These are phyloP conservation scores for Chalciporus piperatus DNA, from an alignment of 768 basidiomycete species.

Conservation along the genomic window DNA sequence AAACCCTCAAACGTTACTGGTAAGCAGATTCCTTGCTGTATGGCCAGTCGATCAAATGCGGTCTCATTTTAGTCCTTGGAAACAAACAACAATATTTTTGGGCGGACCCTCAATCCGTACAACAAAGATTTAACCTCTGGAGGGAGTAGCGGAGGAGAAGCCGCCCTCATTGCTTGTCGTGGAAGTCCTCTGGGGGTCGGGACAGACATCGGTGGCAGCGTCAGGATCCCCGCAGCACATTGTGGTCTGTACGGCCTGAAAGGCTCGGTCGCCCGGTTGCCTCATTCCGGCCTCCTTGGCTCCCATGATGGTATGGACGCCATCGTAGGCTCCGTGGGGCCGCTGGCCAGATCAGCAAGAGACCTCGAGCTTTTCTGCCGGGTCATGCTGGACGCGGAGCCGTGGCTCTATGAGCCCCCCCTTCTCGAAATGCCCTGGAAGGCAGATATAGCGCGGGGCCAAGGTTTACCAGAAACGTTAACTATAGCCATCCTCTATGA, in stretches of 20 bases:
- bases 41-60: background rate
- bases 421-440: conserved; percentile 51
- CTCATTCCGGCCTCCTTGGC: conserved; percentile 48
- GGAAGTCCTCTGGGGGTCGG: conserved; percentile 43
- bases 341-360: conserved; percentile 45
- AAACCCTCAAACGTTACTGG: conserved; percentile 48
- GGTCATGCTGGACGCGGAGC: conserved; percentile 44
- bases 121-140: conserved; percentile 43
- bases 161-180: conserved; percentile 42
- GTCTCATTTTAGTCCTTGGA: conserved; percentile 43
- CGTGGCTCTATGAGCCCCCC: conserved; percentile 47
- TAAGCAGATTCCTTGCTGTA: conserved; percentile 24
- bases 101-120: conserved; percentile 68
- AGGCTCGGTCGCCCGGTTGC: conserved; percentile 48
- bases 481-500: conserved; percentile 49
- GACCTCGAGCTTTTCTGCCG: conserved; percentile 49
- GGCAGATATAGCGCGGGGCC: conserved; percentile 36
- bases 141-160: conserved; percentile 49
- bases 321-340: conserved; percentile 49
- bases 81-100: conserved; percentile 51
- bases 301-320: conserved; percentile 55
- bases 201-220: conserved; percentile 49
- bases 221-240: conserved; percentile 41
- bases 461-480: conserved; percentile 39
- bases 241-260: conserved; percentile 44